Base-by-base conservation (phyloP, 805 yeast species). In the Kodamaea neixiangensis region DNA sequence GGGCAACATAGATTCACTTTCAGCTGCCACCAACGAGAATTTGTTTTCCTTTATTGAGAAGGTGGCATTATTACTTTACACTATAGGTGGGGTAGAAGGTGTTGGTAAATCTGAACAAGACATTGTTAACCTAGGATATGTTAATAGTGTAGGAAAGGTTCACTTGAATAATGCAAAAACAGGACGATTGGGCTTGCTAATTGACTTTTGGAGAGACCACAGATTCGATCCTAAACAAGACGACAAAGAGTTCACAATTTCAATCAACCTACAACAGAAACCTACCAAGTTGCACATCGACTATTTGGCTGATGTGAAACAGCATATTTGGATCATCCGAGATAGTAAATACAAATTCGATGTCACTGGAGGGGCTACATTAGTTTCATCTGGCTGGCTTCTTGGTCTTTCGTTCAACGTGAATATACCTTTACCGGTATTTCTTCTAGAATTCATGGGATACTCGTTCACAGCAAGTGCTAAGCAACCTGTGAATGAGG, bases 161-260 rank as follows among this genome's bases (percentile, higher is more conserved):
- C 41, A 47, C 9, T 54, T 67, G 15, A 70, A 73, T 52, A 64
- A 69, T 48, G 44, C 52, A 4, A 46, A 43, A 1, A 35, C 38
- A 5, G 56, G 57, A 4, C 54, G 60, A 43, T 54, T 73, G 20
- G 79, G 79, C 0, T 49, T 72, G 11, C 68, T 66, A 42, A 53
- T 71, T n/a, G 61, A 62, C 7, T 73, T 58, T 48, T 74, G 78
- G 78, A 58, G 60, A 44, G 75, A 70, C 48, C 60, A 50, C 25
- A 54, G 72, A 25, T 59, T 44, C 44, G 54, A 69, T 13, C 63
- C 66, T 51, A 33, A 45, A 34, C 34, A 50, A 5, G 9, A 52
- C 5, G 69, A 68, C 1, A 54, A 57, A 5, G 54, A 49, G 2
- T 62, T 68, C 48, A 45, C 50, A 14, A 55, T 66, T 0, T 54